phyloP scores from a whole-genome alignment of 805 yeast genomes.

The Cyberlindnera nakhonratchasimensis region DNA sequence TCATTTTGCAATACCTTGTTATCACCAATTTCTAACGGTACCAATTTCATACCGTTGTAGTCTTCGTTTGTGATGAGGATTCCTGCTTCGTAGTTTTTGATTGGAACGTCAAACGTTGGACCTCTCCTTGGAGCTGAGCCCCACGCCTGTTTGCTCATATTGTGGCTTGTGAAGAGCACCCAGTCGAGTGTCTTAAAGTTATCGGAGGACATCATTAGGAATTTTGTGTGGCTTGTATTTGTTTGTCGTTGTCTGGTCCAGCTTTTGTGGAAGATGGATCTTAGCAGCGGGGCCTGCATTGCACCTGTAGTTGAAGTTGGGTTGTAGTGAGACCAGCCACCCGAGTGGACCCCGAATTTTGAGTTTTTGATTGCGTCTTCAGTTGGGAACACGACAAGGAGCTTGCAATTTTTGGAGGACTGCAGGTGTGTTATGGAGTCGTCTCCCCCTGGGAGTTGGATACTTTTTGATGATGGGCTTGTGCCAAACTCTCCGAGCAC shows the following conservation, averaged over 20 bases:
- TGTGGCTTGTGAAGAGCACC: slow-evolving; percentile 73
- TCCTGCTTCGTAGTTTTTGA: slow-evolving; percentile 54
- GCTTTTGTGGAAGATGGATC: slow-evolving; percentile 32
- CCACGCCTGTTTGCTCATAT: slow-evolving; percentile 80
- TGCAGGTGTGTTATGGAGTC: slow-evolving; percentile 26
- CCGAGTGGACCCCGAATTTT: slow-evolving; percentile 45
- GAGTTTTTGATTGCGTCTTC: slow-evolving; percentile 37
- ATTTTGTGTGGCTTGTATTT: slow-evolving; percentile 66
- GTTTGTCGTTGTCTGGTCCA: slow-evolving; percentile 28
- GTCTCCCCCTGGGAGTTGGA: slow-evolving; percentile 15
- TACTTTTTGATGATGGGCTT: background rate
- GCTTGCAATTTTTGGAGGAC: slow-evolving; percentile 27
- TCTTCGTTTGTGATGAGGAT: slow-evolving; percentile 39
- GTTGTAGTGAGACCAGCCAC: slow-evolving; percentile 48
- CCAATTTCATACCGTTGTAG: slow-evolving; percentile 28
- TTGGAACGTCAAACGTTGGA: slow-evolving; percentile 27
- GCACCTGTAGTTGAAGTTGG: slow-evolving; percentile 24
- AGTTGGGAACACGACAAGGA: slow-evolving; percentile 45
- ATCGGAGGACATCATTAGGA: slow-evolving; percentile 54
- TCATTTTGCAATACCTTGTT: slow-evolving; percentile 8
- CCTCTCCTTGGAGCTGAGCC: slow-evolving; percentile 40
- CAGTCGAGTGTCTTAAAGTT: slow-evolving; percentile 52
- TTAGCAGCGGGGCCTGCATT: slow-evolving; percentile 41
- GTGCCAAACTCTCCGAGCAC: slow-evolving; percentile 13
- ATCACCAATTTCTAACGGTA: slow-evolving; percentile 45